Evolutionary conservation across 2,329 filamentous ascomycete species (phyloP).

Genomic region (Didymella exigua): DNA sequence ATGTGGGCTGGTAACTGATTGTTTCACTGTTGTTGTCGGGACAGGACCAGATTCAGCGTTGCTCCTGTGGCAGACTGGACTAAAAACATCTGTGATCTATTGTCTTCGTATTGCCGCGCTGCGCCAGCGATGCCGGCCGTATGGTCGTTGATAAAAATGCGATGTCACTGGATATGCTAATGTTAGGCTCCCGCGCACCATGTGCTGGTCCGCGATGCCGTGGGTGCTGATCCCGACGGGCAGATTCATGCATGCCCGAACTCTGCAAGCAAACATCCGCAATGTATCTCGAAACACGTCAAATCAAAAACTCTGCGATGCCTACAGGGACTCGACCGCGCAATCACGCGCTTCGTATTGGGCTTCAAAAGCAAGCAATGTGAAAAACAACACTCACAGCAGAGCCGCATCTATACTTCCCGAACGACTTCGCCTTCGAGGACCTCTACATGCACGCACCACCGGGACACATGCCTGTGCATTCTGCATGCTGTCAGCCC

Average conservation of each 20-base stretch:
- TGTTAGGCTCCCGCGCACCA: not conserved
- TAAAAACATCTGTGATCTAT: not conserved
- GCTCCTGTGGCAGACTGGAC: not conserved
- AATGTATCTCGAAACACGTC: not conserved
- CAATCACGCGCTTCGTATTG: not conserved
- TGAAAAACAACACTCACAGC: not conserved
- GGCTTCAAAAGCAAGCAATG: not conserved
- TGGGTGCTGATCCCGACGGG: not conserved
- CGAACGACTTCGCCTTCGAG: not conserved
- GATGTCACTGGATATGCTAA: not conserved
- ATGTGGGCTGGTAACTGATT: not conserved
- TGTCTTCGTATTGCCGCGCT: not conserved
- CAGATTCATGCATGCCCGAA: not conserved
- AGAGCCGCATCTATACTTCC: constrained; percentile 6
- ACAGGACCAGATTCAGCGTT: too few relatives aligned
- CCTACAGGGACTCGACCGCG: not conserved
- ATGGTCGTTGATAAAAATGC: not conserved
- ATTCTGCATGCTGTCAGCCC: not conserved
- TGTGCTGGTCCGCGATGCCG: not conserved
- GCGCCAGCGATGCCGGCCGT: not conserved
- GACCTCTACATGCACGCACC: not conserved
- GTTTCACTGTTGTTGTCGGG: not conserved
- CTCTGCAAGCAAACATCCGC: not conserved
- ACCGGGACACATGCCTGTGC: not conserved
- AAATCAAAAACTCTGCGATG: not conserved